Conservation (phyloP, 257 asterid genomes). For the Capsicum baccatum region DNA sequence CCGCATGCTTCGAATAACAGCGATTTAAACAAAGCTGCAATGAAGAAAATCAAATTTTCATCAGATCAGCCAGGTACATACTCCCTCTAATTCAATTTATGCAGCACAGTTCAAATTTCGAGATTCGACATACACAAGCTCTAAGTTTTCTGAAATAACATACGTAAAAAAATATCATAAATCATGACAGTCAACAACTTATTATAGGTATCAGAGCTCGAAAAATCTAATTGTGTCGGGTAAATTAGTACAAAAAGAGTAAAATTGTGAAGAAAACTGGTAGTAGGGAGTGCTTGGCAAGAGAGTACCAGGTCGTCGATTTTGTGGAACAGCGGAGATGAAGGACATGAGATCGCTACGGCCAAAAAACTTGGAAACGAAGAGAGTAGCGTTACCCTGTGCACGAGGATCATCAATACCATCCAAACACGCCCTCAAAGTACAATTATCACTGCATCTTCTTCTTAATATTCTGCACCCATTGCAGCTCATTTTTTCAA, state of each 20-base stretch:
- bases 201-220: too few relatives aligned
- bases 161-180: too few relatives aligned
- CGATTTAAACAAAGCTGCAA: constrained; percentile 72
- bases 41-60: constrained; percentile 26
- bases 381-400: constrained; percentile 83
- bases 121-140: too few relatives aligned
- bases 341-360: constrained; percentile 81
- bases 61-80: neutral
- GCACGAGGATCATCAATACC: constrained; percentile 71
- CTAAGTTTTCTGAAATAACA: too few relatives aligned
- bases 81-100: too few relatives aligned
- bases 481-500: constrained; percentile 78
- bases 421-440: constrained; percentile 78
- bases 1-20: constrained; percentile 89
- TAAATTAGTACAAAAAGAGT: too few relatives aligned
- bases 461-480: constrained; percentile 84
- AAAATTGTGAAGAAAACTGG: too few relatives aligned
- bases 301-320: constrained; percentile 63
- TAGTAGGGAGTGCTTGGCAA: neutral
- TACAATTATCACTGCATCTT: constrained; percentile 76
- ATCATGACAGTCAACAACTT: too few relatives aligned
- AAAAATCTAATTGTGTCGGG: too few relatives aligned
- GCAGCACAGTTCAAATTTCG: too few relatives aligned
- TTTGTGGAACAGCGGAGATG: constrained; percentile 67
- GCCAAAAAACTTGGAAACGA: constrained; percentile 92